These are phyloP conservation scores for Aureoboletus auriporus DNA, from an alignment of 768 basidiomycete genomes.

Conservation along the genomic window DNA sequence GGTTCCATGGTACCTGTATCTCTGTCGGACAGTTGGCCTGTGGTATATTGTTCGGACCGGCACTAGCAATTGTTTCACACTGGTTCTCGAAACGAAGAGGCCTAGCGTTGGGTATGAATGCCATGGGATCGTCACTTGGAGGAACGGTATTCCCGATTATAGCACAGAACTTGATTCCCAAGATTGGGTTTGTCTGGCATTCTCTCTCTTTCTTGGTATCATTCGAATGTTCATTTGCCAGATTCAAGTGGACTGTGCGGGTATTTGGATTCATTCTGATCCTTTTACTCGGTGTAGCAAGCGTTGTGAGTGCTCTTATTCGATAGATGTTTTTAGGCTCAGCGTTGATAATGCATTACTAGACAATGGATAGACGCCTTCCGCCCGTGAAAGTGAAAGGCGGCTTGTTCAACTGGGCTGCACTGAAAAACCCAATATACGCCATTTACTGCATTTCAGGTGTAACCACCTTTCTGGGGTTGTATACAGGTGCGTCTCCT, in stretches of 20 bases:
- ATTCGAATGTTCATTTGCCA: constrained; percentile 18
- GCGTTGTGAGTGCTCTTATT: constrained; percentile 35
- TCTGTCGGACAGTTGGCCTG: constrained; percentile 33
- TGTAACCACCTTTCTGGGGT: constrained; percentile 57
- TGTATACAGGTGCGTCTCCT: constrained; percentile 53
- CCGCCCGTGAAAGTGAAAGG: constrained; percentile 51
- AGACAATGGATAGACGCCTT: constrained; percentile 44
- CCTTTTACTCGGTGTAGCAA: constrained; percentile 47
- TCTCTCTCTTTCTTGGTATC: not conserved
- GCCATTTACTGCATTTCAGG: constrained; percentile 55
- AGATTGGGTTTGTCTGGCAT: constrained; percentile 46
- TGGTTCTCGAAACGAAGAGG: constrained; percentile 66
- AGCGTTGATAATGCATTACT: not conserved
- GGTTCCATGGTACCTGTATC: too few species aligned
- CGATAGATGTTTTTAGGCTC: too few species aligned
- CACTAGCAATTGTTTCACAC: constrained; percentile 58
- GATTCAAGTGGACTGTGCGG: constrained; percentile 76
- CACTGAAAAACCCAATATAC: constrained; percentile 47
- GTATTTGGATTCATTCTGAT: constrained; percentile 64
- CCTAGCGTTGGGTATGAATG: constrained; percentile 56
- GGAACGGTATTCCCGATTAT: constrained; percentile 65
- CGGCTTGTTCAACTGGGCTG: constrained; percentile 52
- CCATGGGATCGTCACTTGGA: constrained; percentile 65
- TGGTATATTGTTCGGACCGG: constrained; percentile 62
- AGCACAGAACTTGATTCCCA: constrained; percentile 48